phyloP scores from a whole-genome alignment of 2,329 filamentous ascomycete species.

The Remersonia thermophila region DNA sequence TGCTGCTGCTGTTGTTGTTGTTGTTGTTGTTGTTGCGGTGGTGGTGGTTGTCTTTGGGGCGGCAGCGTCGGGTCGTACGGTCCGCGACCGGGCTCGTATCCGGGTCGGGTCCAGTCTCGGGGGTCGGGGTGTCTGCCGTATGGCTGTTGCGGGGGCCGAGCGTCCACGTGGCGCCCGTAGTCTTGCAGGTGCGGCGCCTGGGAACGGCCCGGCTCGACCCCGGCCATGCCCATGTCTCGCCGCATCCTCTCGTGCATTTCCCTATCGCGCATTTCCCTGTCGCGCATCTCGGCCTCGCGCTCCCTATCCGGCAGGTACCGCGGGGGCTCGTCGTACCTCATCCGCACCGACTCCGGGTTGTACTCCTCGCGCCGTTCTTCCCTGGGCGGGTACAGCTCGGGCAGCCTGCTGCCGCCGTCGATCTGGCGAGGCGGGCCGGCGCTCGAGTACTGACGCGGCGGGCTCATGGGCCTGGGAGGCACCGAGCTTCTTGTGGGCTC shows the following conservation, averaged over 20 bases:
- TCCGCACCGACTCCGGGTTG: constrained; percentile 34
- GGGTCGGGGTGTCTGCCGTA: constrained; percentile 33
- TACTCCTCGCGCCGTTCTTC: constrained; percentile 41
- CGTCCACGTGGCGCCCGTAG: constrained; percentile 27
- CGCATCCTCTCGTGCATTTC: constrained; percentile 27
- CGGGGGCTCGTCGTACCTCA: constrained; percentile 43
- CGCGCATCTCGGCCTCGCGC: constrained; percentile 29
- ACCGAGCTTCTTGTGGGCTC: constrained; percentile 32
- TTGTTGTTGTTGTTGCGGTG: too few species aligned
- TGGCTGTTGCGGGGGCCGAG: constrained; percentile 19
- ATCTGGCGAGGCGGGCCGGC: constrained; percentile 31
- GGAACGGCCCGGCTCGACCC: constrained; percentile 32
- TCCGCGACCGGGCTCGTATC: constrained; percentile 30
- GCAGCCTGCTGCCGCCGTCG: constrained; percentile 32
- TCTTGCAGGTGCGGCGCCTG: constrained; percentile 33
- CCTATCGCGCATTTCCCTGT: constrained; percentile 28
- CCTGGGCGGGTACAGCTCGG: constrained; percentile 35
- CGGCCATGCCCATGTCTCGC: constrained; percentile 37
- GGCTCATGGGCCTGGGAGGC: constrained; percentile 38
- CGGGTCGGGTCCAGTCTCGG: constrained; percentile 28
- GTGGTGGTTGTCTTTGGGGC: constrained; percentile 34
- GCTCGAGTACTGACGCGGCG: constrained; percentile 37
- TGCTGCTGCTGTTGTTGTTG: too few species aligned
- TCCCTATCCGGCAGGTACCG: constrained; percentile 34
- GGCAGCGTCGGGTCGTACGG: constrained; percentile 31